These are phyloP conservation scores for Didymella segeticola DNA, from an alignment of 2,329 filamentous ascomycete species.

Conservation along the genomic window DNA sequence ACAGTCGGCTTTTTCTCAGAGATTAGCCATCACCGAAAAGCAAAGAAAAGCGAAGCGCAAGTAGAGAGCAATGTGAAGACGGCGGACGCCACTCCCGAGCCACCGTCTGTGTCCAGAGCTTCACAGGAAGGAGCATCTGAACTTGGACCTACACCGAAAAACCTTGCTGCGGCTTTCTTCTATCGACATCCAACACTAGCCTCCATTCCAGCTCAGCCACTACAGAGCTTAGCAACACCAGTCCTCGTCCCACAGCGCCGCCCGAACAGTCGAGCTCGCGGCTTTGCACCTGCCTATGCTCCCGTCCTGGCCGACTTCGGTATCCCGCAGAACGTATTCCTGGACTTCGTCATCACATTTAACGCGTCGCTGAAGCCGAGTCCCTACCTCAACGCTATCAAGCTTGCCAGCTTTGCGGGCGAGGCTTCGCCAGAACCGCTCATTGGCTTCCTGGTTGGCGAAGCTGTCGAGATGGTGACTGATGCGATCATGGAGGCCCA, in stretches of 20 bases:
- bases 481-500: slow-evolving; percentile 33
- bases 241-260: slow-evolving; percentile 61
- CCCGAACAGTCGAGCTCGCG: slow-evolving; percentile 56
- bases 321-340: slow-evolving; percentile 57
- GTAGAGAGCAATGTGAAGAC: neutral
- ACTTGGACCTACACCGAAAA: neutral
- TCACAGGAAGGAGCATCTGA: neutral
- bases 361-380: slow-evolving; percentile 52
- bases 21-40: neutral
- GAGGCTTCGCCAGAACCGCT: slow-evolving; percentile 12
- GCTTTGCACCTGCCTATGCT: slow-evolving; percentile 62
- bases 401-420: slow-evolving; percentile 42
- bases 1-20: slow-evolving; percentile 1
- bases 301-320: slow-evolving; percentile 54
- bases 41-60: neutral
- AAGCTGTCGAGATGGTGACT: slow-evolving; percentile 50
- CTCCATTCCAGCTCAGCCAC: neutral
- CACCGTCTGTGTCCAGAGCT: neutral
- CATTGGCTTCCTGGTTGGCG: slow-evolving; percentile 45
- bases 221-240: slow-evolving; percentile 35
- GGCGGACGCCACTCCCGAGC: neutral
- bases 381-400: slow-evolving; percentile 26
- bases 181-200: neutral
- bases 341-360: slow-evolving; percentile 58
- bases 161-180: neutral